phyloP scores from a whole-genome alignment of 2,329 filamentous ascomycete genomes.

The Fusarium metavorans region DNA sequence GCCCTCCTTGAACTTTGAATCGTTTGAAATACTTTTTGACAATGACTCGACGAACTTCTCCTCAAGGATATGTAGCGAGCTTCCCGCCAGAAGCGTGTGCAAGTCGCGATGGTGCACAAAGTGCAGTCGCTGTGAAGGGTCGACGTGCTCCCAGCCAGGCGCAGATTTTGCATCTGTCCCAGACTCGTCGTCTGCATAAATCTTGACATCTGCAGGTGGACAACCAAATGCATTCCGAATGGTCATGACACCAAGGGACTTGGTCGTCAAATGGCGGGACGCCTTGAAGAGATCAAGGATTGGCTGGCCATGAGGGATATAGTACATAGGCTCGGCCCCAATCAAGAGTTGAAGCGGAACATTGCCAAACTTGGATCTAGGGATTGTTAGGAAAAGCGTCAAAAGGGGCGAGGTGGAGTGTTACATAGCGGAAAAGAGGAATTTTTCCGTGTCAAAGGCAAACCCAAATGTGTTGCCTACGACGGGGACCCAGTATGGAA shows the following conservation, averaged over 20 bases:
- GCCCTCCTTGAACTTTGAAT: neutral
- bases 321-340: constrained; percentile 32
- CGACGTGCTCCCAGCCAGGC: constrained; percentile 23
- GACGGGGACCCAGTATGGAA: constrained; percentile 32
- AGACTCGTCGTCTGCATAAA: constrained; percentile 21
- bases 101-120: constrained; percentile 32
- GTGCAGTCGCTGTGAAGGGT: constrained; percentile 16
- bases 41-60: constrained; percentile 21
- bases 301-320: constrained; percentile 29
- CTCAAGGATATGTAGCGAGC: constrained; percentile 9
- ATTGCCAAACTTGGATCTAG: constrained; percentile 32
- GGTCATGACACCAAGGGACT: constrained; percentile 23
- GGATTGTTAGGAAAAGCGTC: neutral
- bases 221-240: constrained; percentile 34
- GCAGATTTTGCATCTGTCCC: constrained; percentile 21
- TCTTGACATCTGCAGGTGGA: constrained; percentile 11
- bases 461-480: constrained; percentile 31
- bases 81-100: constrained; percentile 5
- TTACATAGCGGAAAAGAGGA: constrained; percentile 25
- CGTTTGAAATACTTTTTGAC: constrained; percentile 7
- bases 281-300: constrained; percentile 31
- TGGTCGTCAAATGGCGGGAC: constrained; percentile 27
- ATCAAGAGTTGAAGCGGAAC: constrained; percentile 31
- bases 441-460: constrained; percentile 28
- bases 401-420: neutral